These are phyloP conservation scores for Trichoderma breve DNA, from an alignment of 2,329 filamentous ascomycete species.

Conservation along the genomic window DNA sequence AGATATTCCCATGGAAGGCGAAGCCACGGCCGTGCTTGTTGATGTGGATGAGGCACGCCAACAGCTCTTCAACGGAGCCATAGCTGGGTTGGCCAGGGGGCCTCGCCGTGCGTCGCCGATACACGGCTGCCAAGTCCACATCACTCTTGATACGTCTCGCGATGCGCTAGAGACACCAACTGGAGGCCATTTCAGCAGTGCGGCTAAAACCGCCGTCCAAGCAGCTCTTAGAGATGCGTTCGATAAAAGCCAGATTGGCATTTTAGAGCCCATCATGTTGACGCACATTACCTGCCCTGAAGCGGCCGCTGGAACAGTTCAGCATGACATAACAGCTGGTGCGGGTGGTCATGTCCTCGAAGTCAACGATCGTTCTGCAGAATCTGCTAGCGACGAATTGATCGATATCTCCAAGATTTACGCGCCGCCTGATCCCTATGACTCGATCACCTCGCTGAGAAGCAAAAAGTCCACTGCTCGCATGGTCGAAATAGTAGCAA, in stretches of 20 bases:
- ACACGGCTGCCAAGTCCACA: constrained; percentile 68
- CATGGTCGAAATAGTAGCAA: constrained; percentile 69
- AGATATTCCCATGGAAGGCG: constrained; percentile 51
- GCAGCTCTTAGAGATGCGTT: constrained; percentile 64
- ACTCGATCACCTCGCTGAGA: constrained; percentile 56
- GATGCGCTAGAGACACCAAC: constrained; percentile 58
- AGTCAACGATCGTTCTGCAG: constrained; percentile 55
- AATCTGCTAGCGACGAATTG: constrained; percentile 34
- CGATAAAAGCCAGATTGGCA: constrained; percentile 52
- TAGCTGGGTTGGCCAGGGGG: constrained; percentile 80
- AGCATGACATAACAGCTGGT: constrained; percentile 75
- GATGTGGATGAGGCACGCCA: constrained; percentile 51
- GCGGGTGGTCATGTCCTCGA: constrained; percentile 72
- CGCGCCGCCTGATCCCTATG: constrained; percentile 80
- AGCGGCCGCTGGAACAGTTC: constrained; percentile 72
- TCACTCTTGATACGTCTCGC: constrained; percentile 65
- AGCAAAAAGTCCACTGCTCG: constrained; percentile 49
- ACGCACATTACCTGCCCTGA: constrained; percentile 86
- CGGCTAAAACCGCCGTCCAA: constrained; percentile 62
- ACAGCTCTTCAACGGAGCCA: constrained; percentile 73
- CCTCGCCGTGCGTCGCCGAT: constrained; percentile 78
- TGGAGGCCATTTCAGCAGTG: constrained; percentile 65
- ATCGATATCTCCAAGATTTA: constrained; percentile 79
- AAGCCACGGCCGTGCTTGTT: constrained; percentile 47
- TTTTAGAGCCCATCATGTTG: constrained; percentile 94